Base-by-base conservation (phyloP, 2,329 filamentous ascomycete genomes). In the Diplodia corticola region DNA sequence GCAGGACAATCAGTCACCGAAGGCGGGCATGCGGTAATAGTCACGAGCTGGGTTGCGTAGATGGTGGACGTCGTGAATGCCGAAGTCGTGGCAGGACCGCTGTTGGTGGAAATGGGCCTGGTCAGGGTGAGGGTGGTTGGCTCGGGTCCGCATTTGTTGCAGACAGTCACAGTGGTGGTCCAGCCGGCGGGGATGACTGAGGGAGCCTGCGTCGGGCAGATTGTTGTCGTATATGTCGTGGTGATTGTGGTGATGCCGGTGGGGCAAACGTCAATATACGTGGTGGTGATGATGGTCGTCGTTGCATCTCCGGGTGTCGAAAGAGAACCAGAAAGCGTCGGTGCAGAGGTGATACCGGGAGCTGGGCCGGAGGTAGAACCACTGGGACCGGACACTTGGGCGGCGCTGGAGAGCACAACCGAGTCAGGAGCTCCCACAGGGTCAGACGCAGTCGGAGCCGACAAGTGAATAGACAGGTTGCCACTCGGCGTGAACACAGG, bases 211-310 rank as follows among this genome's bases (percentile, higher is more conserved):
- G 65, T 57, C 4, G 67, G 67, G 15, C 69, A 69, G 60, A 70
- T 67, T n/a, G 70, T 71, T 6, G 70, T 69, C 10, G 71, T 73
- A 20, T 72, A 69, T 13, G 72, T 74, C 44, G 71, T 73, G 6
- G 70, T 71, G 54, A 71, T 70, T 15, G 75, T 76, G 17, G 72
- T 75, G 68, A 74, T 73, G n/a, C 75, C 74, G 10, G 74, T 75
- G 17, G 71, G 67, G 73, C 75, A 76, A 55, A 76, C 67, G 51
- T 77, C 74, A 28, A 75, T 67, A 63, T 76, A 75, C 12, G 72
- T 70, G 4, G 73, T 73, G 15, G 71, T 71, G 63, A 73, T 73
- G 1, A 70, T 69, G 5, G 69, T 72, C 17, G 55, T 60, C 12
- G 37, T 60, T 24, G 37, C 60, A 26, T 63, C 60, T 17, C 46